Percentiles rank a stretch among this genome's conserved stretches.
phyloP scores from a whole-genome alignment of 2,329 filamentous ascomycete genomes.

The Fusarium napiforme region DNA sequence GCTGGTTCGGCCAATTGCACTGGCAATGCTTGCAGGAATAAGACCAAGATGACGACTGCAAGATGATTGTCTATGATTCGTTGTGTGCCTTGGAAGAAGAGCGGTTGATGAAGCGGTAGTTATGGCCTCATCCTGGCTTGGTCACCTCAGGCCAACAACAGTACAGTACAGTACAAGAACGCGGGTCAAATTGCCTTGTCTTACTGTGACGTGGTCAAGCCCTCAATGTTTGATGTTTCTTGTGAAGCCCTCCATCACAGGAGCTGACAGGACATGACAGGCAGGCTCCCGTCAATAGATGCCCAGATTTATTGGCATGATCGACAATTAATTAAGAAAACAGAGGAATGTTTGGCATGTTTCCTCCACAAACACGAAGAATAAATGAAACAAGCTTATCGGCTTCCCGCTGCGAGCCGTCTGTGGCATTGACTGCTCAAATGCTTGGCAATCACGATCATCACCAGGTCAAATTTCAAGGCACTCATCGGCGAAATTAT shows the following conservation, averaged over 20 bases:
- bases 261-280: not conserved
- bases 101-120: conserved; percentile 9
- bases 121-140: conserved; percentile 9
- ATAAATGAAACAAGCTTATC: conserved; percentile 38
- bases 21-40: conserved; percentile 15
- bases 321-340: conserved; percentile 1
- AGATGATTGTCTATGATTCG: conserved; percentile 1
- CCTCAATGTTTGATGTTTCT: not conserved
- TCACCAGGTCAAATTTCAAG: not conserved
- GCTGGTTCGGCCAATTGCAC: conserved; percentile 17
- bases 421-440: not conserved
- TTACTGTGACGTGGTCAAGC: conserved; percentile 21
- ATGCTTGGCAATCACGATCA: conserved; percentile 32
- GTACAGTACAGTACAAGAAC: conserved; percentile 11
- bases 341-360: not conserved
- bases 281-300: conserved; percentile 33
- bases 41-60: conserved; percentile 25
- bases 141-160: not conserved
- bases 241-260: conserved; percentile 28
- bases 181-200: conserved; percentile 1
- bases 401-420: conserved; percentile 27
- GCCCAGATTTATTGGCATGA: not conserved
- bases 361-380: conserved; percentile 17
- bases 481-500: not conserved
- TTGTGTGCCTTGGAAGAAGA: not conserved